phyloP scores from a whole-genome alignment of 2,329 filamentous ascomycete species.

The Lasiodiplodia sp. region DNA sequence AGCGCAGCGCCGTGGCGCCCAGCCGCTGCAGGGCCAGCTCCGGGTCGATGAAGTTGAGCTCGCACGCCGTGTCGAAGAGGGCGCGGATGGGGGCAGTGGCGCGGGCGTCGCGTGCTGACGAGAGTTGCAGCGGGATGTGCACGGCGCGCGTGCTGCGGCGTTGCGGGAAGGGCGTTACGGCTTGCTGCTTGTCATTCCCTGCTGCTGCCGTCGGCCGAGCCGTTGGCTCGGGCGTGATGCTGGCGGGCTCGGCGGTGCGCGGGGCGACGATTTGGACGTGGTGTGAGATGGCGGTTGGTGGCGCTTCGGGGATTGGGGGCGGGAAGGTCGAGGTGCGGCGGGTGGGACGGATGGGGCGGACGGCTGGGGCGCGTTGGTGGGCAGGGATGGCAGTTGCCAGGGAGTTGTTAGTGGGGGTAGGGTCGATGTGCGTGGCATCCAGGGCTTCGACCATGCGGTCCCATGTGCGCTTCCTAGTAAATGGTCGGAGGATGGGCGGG shows the following conservation, averaged over 20 bases:
- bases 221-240: background rate
- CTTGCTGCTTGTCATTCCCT: background rate
- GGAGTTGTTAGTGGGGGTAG: background rate
- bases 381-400: background rate
- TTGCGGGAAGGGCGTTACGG: background rate
- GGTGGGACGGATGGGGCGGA: background rate
- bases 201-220: too few relatives aligned
- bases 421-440: background rate
- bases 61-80: background rate
- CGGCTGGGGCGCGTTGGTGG: background rate
- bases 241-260: background rate
- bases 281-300: constrained; percentile 4
- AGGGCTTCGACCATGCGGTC: constrained; percentile 9
- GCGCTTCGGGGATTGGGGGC: constrained; percentile 33
- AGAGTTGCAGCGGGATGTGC: background rate
- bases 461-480: constrained; percentile 19
- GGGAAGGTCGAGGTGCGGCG: constrained; percentile 25
- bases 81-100: background rate
- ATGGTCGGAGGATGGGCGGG: background rate
- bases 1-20: constrained; percentile 4
- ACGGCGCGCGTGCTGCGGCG: background rate
- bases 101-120: background rate
- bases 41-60: constrained; percentile 19
- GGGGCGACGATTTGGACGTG: constrained; percentile 9
- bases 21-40: background rate